These are phyloP conservation scores for Geotrichum ghanense DNA, from an alignment of 805 yeast species.

Conservation along the genomic window DNA sequence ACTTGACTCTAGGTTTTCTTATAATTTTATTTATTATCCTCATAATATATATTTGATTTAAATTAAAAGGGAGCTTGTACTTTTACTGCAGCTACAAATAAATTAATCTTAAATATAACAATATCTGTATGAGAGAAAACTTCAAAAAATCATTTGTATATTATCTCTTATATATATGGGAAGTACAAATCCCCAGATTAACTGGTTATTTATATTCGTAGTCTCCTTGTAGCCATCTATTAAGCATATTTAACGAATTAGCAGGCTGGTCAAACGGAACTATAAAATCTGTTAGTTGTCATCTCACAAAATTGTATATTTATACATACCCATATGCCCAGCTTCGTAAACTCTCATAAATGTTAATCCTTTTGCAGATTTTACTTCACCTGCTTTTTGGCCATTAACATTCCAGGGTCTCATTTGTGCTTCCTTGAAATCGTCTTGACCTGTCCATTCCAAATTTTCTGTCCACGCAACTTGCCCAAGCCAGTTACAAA, in stretches of 20 bases:
- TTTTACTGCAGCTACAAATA: no score
- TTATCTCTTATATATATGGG: no score
- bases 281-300: conserved; percentile 62
- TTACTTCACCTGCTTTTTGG: conserved; percentile 54
- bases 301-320: conserved; percentile 28
- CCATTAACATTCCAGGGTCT: conserved; percentile 30
- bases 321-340: conserved; percentile 93
- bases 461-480: conserved; percentile 66
- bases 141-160: no score
- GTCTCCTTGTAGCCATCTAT: conserved; percentile 74
- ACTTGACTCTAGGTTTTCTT: no score
- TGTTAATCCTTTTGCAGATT: conserved; percentile 61
- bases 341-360: conserved; percentile 79
- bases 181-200: no score
- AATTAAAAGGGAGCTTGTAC: no score
- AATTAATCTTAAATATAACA: no score
- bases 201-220: conserved; percentile 12
- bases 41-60: no score
- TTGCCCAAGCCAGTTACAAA: conserved; percentile 93
- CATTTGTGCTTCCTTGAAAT: conserved; percentile 33
- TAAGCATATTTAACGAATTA: conserved; percentile 65
- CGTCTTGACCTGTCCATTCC: conserved; percentile 49
- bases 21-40: no score
- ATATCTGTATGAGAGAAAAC: no score
- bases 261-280: conserved; percentile 86